These are phyloP conservation scores for Endogone sp. DNA, from an alignment of 192 early-diverging fungal genomes.

Conservation along the genomic window DNA sequence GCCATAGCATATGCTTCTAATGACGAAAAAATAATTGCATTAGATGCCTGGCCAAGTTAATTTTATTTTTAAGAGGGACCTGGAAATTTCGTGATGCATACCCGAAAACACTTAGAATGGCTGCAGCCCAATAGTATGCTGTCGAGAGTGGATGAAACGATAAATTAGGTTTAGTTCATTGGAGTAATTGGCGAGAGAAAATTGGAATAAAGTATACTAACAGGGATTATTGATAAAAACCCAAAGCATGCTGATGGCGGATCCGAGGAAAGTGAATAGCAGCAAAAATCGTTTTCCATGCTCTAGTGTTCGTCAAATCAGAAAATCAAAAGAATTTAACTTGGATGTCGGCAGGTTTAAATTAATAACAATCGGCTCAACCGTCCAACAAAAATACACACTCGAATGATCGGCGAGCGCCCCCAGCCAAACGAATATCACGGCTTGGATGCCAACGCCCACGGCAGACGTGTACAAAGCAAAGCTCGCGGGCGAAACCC, in stretches of 20 bases:
- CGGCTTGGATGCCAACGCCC: slow-evolving; percentile 6
- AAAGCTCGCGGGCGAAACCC: slow-evolving; percentile 10
- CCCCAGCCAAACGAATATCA: slow-evolving; percentile 9
- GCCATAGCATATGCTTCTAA: slow-evolving; percentile 8
- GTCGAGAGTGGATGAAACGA: no score
- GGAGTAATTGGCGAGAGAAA: no score
- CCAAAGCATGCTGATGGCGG: slow-evolving; percentile 1
- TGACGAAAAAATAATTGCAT: neutral
- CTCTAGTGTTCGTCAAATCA: no score
- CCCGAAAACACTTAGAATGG: slow-evolving; percentile 3
- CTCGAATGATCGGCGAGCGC: slow-evolving; percentile 11
- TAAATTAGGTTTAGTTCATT: no score
- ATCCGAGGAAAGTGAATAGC: neutral
- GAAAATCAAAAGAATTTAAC: no score
- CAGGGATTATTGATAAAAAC: neutral
- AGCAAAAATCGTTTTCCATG: slow-evolving; percentile 3
- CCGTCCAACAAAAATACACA: neutral
- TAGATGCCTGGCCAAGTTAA: no score
- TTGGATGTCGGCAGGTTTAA: no score
- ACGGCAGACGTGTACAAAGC: slow-evolving; percentile 11
- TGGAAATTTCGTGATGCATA: neutral
- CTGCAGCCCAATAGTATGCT: slow-evolving; percentile 5
- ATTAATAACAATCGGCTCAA: no score
- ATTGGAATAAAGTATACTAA: neutral
- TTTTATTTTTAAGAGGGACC: no score